Evolutionary conservation across 768 basidiomycete species (phyloP).

Genomic region (Lactifluus echinatus): DNA sequence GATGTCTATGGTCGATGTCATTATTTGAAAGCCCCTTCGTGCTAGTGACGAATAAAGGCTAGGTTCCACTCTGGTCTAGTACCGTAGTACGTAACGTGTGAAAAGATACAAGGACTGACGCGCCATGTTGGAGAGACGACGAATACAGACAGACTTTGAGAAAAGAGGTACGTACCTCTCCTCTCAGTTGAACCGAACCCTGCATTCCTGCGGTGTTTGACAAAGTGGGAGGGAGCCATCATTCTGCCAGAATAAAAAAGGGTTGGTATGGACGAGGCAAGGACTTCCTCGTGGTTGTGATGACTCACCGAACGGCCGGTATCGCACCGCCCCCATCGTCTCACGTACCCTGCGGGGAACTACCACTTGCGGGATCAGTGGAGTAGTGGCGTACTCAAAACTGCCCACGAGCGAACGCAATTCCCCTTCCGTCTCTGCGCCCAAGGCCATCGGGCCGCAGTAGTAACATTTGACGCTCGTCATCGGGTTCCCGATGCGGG

Average conservation of each 20-base stretch:
- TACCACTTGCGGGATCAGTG: neutral
- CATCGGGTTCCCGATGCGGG: neutral
- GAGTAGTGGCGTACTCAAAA: neutral
- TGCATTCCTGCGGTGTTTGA: neutral
- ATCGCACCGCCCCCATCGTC: neutral
- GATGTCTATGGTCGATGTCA: neutral
- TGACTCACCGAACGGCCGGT: neutral
- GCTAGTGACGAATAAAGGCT: neutral
- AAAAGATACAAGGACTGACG: neutral
- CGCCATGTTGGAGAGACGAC: neutral
- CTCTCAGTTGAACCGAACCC: neutral
- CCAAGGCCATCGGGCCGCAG: slow-evolving; percentile 1
- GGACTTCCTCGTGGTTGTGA: neutral
- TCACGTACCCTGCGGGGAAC: neutral
- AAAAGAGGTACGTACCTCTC: no score
- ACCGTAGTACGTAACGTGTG: neutral
- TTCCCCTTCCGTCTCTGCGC: neutral
- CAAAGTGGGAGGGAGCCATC: neutral
- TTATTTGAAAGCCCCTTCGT: no score
- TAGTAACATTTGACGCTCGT: neutral
- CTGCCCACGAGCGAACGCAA: neutral
- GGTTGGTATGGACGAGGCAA: neutral
- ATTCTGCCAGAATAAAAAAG: neutral
- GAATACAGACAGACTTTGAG: neutral
- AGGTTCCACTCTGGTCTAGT: neutral